Base-by-base conservation (phyloP, 2,329 filamentous ascomycete genomes). In the Talaromyces funiculosus region DNA sequence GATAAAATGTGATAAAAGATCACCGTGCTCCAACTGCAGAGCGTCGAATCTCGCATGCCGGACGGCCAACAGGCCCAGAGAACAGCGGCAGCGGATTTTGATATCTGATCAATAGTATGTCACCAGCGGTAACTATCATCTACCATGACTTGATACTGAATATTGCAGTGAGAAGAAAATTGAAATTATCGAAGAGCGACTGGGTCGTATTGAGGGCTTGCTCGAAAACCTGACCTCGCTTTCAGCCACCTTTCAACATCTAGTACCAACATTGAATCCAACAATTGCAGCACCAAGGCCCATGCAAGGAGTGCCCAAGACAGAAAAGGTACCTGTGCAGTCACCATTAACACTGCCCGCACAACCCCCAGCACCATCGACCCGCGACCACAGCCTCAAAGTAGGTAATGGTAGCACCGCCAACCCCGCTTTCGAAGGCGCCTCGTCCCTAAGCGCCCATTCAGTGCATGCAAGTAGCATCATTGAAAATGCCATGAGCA, bases 151-250 rank as follows among this genome's bases (percentile, higher is more conserved):
- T 10, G 16, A 33, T 51, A 22, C 47, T 51, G n/a, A 51, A 3
- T 20, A 33, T 16, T 33, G 22, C 16, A 82, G 79, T 68, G 81
- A 83, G 66, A 78, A 74, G 65, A 82, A 82, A 67, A 81, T 83
- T 53, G 80, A 82, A 62, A 67, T 77, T 12, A 82, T 83, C 55
- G 80, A 82, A 64, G 75, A 79, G 31, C 76, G 80, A 16, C 69
- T 83, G 8, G 73, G 73, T 6, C 73, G 73, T n/a, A 81, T 83
- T 42, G 80, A 83, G 63, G 66, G 70, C 53, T 68, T 76, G 9
- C 68, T 80, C 14, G 72, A 75, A 38, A 69, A 62, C 26, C 70
- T 77, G 24, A 69, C 73, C 8, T 64, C 67, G 54, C 68, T 68
- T 67, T 65, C 66, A 70, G 16, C 63, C n/a, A 37, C 57, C 14